Evolutionary conservation across 129 eudicot genomes (phyloP).

Genomic region (Flaveria bidentis): DNA sequence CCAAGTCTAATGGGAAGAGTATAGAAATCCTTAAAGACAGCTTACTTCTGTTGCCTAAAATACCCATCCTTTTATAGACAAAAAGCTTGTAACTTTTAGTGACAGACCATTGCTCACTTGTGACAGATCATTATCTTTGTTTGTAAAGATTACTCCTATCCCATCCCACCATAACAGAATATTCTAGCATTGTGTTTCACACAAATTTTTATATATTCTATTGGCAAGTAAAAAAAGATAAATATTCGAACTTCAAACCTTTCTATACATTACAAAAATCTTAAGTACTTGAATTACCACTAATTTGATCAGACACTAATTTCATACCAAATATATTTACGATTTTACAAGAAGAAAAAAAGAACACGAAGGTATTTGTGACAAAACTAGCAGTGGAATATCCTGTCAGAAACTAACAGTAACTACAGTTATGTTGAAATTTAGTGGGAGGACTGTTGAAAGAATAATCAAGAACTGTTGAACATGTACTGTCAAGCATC

Average conservation of each 20-base stretch:
- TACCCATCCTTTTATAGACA: slow-evolving; percentile 62
- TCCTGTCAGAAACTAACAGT: not conserved
- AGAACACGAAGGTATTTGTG: not conserved
- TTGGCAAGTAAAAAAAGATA: not conserved
- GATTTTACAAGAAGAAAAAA: slow-evolving; percentile 4
- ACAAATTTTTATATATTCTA: not conserved
- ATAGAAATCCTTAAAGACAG: slow-evolving; percentile 27
- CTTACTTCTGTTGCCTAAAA: slow-evolving; percentile 11
- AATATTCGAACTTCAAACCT: not conserved
- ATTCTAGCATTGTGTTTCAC: slow-evolving; percentile 41
- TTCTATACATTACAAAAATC: not conserved
- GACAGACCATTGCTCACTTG: slow-evolving; percentile 45
- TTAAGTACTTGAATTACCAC: not conserved
- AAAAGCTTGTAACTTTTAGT: slow-evolving; percentile 29
- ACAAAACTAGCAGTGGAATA: not conserved
- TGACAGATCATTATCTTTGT: slow-evolving; percentile 42
- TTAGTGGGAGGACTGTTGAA: slow-evolving; percentile 28
- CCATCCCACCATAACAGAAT: slow-evolving; percentile 35
- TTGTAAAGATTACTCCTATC: slow-evolving; percentile 52
- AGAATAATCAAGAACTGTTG: slow-evolving; percentile 42
- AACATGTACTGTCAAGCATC: slow-evolving; percentile 39
- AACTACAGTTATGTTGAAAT: slow-evolving; percentile 40
- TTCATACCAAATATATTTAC: not conserved
- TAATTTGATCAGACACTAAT: not conserved
- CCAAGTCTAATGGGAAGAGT: slow-evolving; percentile 18